A percentile compares a stretch with the other conserved stretches of the same genome.
These are phyloP conservation scores for Myriosclerotinia curreyana DNA, from an alignment of 2,329 filamentous ascomycete species.

Conservation along the genomic window DNA sequence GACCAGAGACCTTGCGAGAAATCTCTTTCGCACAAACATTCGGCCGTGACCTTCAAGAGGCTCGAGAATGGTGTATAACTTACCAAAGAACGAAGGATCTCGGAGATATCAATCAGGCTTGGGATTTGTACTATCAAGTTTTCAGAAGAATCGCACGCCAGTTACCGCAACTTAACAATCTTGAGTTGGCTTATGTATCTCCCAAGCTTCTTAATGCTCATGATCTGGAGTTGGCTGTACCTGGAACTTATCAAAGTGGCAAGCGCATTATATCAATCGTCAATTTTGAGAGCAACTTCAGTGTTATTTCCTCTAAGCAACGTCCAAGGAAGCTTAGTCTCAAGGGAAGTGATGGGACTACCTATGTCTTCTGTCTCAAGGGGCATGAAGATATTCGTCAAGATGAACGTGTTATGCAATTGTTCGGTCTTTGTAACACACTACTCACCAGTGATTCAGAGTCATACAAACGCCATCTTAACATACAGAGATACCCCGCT, in stretches of 20 bases:
- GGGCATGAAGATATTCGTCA: conserved; percentile 99
- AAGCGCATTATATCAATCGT: conserved; percentile 77
- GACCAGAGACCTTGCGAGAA: conserved; percentile 89
- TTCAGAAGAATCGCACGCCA: conserved; percentile 95
- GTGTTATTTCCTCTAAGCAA: conserved; percentile 95
- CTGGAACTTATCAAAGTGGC: conserved; percentile 84
- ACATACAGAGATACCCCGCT: conserved; percentile 93
- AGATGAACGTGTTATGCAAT: conserved; percentile 98
- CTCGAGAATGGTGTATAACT: conserved; percentile 91
- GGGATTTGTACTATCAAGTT: conserved; percentile 98
- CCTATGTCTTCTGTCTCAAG: conserved; percentile 89
- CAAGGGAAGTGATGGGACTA: conserved; percentile 81
- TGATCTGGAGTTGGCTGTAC: conserved; percentile 89
- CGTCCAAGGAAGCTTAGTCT: conserved; percentile 85
- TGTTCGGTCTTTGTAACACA: conserved; percentile 97
- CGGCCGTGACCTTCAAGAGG: conserved; percentile 89
- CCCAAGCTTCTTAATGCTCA: conserved; percentile 84
- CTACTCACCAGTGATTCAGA: conserved; percentile 90
- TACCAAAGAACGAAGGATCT: conserved; percentile 87
- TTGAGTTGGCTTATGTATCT: conserved; percentile 96
- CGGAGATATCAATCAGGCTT: conserved; percentile 94
- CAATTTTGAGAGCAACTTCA: conserved; percentile 85
- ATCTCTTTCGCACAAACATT: conserved; percentile 98
- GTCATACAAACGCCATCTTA: conserved; percentile 94
- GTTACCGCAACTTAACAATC: conserved; percentile 82